Conservation (phyloP, 2,329 filamentous ascomycete genomes). For the Fusarium cyanostomum region DNA sequence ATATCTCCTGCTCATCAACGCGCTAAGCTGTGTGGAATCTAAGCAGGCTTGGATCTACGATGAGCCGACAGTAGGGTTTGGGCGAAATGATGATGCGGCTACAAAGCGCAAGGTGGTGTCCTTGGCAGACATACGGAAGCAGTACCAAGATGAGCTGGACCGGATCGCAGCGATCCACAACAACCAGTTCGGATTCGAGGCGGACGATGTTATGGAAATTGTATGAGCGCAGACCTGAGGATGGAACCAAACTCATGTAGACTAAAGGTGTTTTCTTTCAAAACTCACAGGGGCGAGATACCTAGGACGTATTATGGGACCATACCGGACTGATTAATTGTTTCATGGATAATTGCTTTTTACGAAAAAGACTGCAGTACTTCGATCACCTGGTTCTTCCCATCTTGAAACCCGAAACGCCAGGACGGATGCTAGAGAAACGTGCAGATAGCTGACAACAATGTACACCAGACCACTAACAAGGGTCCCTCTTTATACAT, state of each 20-base stretch:
- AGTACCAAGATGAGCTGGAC: constrained; percentile 92
- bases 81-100: constrained; percentile 32
- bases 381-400: constrained; percentile 38
- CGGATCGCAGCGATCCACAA: constrained; percentile 87
- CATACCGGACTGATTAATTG: constrained; percentile 41
- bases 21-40: constrained; percentile 83
- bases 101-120: constrained; percentile 81
- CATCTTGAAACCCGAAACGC: constrained; percentile 49
- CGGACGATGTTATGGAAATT: constrained; percentile 64
- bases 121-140: constrained; percentile 83
- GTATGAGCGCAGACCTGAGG: constrained; percentile 44
- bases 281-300: constrained; percentile 44
- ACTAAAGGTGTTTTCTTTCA: constrained; percentile 39
- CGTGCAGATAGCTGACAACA: constrained; percentile 41
- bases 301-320: constrained; percentile 44
- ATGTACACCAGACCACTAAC: constrained; percentile 30
- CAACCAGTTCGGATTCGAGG: constrained; percentile 83
- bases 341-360: constrained; percentile 32
- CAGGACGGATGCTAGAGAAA: constrained; percentile 53
- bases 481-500: constrained; percentile 34
- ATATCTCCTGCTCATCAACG: constrained; percentile 93
- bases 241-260: constrained; percentile 30
- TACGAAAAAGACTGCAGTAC: constrained; percentile 35
- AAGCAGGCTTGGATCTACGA: constrained; percentile 81
- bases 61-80: constrained; percentile 42